These are phyloP conservation scores for Drosera capensis DNA, from an alignment of 148 eudicot genomes.

Conservation along the genomic window DNA sequence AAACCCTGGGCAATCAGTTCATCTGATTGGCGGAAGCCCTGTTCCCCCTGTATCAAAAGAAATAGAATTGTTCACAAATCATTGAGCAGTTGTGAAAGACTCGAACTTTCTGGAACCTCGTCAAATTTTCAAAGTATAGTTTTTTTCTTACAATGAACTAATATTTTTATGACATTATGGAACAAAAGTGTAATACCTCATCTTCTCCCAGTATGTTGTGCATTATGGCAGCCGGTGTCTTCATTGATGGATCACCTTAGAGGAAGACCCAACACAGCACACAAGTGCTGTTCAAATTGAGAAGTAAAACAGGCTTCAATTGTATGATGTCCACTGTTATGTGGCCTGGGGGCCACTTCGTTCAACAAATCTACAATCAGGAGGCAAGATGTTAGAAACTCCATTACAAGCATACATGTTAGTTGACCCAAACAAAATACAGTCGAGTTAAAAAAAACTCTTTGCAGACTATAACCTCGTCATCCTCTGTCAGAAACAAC, in stretches of 20 bases:
- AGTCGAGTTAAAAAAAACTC: too few relatives aligned
- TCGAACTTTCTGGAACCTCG: too few relatives aligned
- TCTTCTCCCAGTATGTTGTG: constrained; percentile 95
- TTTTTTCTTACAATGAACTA: too few relatives aligned
- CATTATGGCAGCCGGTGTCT: constrained; percentile 83
- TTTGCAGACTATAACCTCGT: constrained; percentile 34
- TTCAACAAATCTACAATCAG: constrained; percentile 84
- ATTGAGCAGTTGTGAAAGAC: too few relatives aligned
- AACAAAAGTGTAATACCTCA: constrained; percentile 33
- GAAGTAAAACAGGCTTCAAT: constrained; percentile 89
- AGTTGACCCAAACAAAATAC: not conserved
- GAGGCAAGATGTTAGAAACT: not conserved
- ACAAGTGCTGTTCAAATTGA: constrained; percentile 87
- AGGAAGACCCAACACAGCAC: constrained; percentile 90
- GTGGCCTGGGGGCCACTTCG: constrained; percentile 97
- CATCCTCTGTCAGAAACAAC: constrained; percentile 74
- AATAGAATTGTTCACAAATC: too few relatives aligned
- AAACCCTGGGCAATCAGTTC: constrained; percentile 50
- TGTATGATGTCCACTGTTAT: constrained; percentile 97
- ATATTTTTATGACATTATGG: too few relatives aligned
- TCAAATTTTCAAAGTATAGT: too few relatives aligned
- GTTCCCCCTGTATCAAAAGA: too few relatives aligned
- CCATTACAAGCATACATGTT: not conserved
- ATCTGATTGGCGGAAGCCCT: constrained; percentile 61
- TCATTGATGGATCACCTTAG: constrained; percentile 96